phyloP scores from a whole-genome alignment of 2,329 filamentous ascomycete species.

The Dactylella cylindrospora region DNA sequence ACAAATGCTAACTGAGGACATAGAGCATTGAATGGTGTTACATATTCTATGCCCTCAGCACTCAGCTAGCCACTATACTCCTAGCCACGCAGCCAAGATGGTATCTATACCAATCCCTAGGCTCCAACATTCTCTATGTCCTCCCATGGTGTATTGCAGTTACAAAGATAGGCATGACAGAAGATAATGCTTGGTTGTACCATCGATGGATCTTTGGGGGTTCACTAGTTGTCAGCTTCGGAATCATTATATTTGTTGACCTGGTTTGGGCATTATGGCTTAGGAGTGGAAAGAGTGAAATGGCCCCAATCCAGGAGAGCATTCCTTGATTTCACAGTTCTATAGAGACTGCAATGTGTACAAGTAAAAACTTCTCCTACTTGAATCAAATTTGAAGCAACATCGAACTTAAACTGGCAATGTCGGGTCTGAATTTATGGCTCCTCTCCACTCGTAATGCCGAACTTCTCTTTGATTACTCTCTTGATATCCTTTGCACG shows the following conservation, averaged over 20 bases:
- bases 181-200: conserved; percentile 66
- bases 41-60: conserved; percentile 67
- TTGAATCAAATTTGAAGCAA: no score
- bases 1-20: no score
- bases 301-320: conserved; percentile 49
- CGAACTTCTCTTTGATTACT: no score
- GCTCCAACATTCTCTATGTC: conserved; percentile 68
- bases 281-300: conserved; percentile 54
- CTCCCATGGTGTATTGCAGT: conserved; percentile 70
- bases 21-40: conserved; percentile 66
- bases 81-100: conserved; percentile 65
- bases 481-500: no score
- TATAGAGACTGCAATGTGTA: no score
- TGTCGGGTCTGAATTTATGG: no score
- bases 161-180: conserved; percentile 56
- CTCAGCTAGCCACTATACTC: conserved; percentile 66
- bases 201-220: conserved; percentile 69
- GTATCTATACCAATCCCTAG: conserved; percentile 69
- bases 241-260: conserved; percentile 59
- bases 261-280: conserved; percentile 59
- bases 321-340: no score
- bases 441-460: no score
- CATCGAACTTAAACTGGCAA: no score
- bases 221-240: conserved; percentile 67
- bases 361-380: no score